Conservation (phyloP, 139 green algal genomes). For the Picochlorum sp. region DNA sequence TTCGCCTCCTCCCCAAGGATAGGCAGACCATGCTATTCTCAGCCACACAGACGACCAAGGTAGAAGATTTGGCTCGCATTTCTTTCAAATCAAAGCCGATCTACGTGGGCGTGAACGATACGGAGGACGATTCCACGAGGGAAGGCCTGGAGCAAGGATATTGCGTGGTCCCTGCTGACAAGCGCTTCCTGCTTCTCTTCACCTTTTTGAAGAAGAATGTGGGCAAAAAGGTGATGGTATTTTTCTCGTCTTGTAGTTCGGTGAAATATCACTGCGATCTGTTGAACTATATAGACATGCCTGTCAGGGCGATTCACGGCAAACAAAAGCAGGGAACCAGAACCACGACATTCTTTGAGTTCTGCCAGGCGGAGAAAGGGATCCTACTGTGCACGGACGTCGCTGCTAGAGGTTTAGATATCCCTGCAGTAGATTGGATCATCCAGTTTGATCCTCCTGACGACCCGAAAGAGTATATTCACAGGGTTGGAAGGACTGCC, state of each 20-base stretch:
- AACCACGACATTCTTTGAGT: slow-evolving; percentile 95
- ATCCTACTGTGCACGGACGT: slow-evolving; percentile 96
- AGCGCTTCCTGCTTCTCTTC: slow-evolving; percentile 96
- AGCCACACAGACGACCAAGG: slow-evolving; percentile 94
- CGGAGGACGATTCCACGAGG: slow-evolving; percentile 48
- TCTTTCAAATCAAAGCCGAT: slow-evolving; percentile 89
- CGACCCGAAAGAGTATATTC: slow-evolving; percentile 92
- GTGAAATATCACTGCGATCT: slow-evolving; percentile 97
- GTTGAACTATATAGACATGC: slow-evolving; percentile 98
- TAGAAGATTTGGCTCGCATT: slow-evolving; percentile 91
- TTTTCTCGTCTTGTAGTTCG: slow-evolving; percentile 86
- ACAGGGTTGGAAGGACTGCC: slow-evolving; percentile 77
- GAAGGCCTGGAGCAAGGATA: slow-evolving; percentile 96
- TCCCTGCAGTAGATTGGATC: slow-evolving; percentile 96
- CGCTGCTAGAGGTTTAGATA: slow-evolving; percentile 93
- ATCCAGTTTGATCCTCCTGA: slow-evolving; percentile 97
- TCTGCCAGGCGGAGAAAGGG: slow-evolving; percentile 79
- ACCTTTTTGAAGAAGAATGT: slow-evolving; percentile 98
- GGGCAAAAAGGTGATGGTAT: slow-evolving; percentile 99
- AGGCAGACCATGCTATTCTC: slow-evolving; percentile 97
- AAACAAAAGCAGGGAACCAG: slow-evolving; percentile 98
- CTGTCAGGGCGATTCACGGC: slow-evolving; percentile 89
- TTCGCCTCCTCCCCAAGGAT: slow-evolving; percentile 90
- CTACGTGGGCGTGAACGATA: slow-evolving; percentile 96
- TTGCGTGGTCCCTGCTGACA: slow-evolving; percentile 76